Evolutionary conservation across 2,329 filamentous ascomycete species (phyloP), one percentile per base, ranked within the genome.

Genomic region (Elsinoe australis): DNA sequence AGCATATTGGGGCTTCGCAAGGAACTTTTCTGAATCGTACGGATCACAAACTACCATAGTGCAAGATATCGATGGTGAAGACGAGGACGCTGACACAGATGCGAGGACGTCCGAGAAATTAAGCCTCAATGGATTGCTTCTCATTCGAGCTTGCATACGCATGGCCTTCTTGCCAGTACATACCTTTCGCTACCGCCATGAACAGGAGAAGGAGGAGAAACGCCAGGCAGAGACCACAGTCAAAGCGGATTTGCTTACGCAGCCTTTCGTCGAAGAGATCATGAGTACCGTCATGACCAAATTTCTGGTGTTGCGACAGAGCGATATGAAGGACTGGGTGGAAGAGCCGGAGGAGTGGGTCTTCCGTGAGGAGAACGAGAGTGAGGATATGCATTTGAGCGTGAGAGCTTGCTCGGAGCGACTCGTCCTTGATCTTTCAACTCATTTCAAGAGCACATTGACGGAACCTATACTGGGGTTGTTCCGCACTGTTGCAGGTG

Each of bases 291-390:
- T 95, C 49, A 85, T 98, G 45, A 87, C 85, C 1, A 82, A 84
- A 57, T 87, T 95, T 56, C 92, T 98, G 62, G 77, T 92, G 29
- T 92, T 96, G 64, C 80, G 87, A 26, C 78, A 84, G 51, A 80
- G 80, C 45, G 92, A 98, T 64, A 76, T 96, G 1, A 81, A 87
- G 53, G 84, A 87, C 50, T 98, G 92, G 92, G 84, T 94, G 61
- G 84, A 94, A 60, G 88, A 95, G 50, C 87, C 90, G 0, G 87
- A 98, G 63, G 88, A 94, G 47, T 98, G 92, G 89, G 90, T 95
- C 64, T 82, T 85, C 54, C 81, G 83, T 58, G 88, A 95, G 69
- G 87, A 94, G 59, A 48, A 51, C n/a, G 79, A 86, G 51, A 82
- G 85, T 28, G 85, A 87, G 56, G 86, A 85, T 1, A 96, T 85